A percentile compares a stretch with the other conserved stretches of the same genome.
These are phyloP conservation scores for Macrocystidia cucumis DNA, from an alignment of 1,284 basidiomycete genomes.

Conservation along the genomic window DNA sequence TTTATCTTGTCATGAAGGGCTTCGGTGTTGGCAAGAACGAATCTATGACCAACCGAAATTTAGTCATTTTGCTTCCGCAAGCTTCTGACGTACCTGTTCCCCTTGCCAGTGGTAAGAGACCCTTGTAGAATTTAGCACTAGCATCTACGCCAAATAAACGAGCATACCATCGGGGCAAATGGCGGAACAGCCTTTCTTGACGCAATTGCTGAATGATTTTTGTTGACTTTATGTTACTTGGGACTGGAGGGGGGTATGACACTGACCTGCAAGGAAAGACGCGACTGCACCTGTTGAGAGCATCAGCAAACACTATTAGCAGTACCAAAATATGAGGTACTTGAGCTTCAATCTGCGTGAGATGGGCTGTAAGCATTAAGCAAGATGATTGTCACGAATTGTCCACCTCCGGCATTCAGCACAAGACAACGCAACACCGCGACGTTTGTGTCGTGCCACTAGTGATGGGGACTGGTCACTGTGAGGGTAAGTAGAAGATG, in stretches of 20 bases:
- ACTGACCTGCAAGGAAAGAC: conserved; percentile 54
- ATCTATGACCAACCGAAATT: conserved; percentile 26
- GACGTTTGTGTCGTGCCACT: conserved; percentile 38
- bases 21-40: conserved; percentile 64
- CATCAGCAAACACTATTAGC: conserved; percentile 4
- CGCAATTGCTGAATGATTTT: conserved; percentile 58
- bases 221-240: no score
- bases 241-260: conserved; percentile 8
- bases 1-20: conserved; percentile 61
- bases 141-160: conserved; percentile 9
- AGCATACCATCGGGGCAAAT: conserved; percentile 54
- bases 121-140: conserved; percentile 28
- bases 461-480: conserved; percentile 24
- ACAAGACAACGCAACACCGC: conserved; percentile 47
- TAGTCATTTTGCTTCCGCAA: conserved; percentile 5
- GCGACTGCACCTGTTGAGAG: conserved; percentile 42
- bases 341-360: conserved; percentile 56
- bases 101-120: conserved; percentile 65
- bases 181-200: conserved; percentile 55
- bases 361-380: conserved; percentile 3
- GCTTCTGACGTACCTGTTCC: conserved; percentile 40
- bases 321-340: conserved; percentile 27
- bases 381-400: conserved; percentile 1
- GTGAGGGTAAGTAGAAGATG: conserved; percentile 13
- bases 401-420: conserved; percentile 51